Percentiles rank a stretch among this genome's conserved stretches.
Conservation (phyloP, 108 stramenopile genomes). For the Cyclostephanos tholiformis region DNA sequence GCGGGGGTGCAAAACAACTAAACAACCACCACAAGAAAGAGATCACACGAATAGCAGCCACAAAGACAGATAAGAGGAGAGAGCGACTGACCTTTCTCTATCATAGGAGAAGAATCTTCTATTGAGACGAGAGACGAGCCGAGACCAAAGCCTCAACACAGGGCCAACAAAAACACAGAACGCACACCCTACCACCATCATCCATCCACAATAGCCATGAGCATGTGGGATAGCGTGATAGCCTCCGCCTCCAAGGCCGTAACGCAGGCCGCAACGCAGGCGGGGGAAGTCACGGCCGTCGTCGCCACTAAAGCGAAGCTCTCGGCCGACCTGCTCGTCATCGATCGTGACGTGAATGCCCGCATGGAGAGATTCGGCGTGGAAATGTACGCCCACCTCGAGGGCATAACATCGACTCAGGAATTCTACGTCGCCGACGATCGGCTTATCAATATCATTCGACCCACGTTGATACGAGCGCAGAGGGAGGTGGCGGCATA, state of each 20-base stretch:
- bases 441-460: slow-evolving; percentile 59
- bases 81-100: too few relatives aligned
- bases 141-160: too few relatives aligned
- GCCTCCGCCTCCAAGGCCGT: slow-evolving; percentile 40
- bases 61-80: too few relatives aligned
- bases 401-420: slow-evolving; percentile 59
- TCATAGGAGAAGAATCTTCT: too few relatives aligned
- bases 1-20: too few relatives aligned
- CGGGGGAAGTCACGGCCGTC: slow-evolving; percentile 53
- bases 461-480: slow-evolving; percentile 65
- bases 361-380: slow-evolving; percentile 79
- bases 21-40: too few relatives aligned
- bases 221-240: slow-evolving; percentile 62
- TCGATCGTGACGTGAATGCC: slow-evolving; percentile 67
- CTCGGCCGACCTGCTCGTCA: slow-evolving; percentile 70
- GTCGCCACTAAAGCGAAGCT: slow-evolving; percentile 71
- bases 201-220: neutral
- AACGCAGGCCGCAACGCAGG: slow-evolving; percentile 40
- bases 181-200: neutral
- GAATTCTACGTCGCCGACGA: slow-evolving; percentile 82
- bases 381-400: slow-evolving; percentile 77
- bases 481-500: slow-evolving; percentile 82
- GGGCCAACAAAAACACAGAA: too few relatives aligned
- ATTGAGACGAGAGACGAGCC: too few relatives aligned
- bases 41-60: too few relatives aligned